A percentile compares a stretch with the other conserved stretches of the same genome.
These are phyloP conservation scores for Chaetomiaceae sp. DNA, from an alignment of 2,329 filamentous ascomycete genomes.

Conservation along the genomic window DNA sequence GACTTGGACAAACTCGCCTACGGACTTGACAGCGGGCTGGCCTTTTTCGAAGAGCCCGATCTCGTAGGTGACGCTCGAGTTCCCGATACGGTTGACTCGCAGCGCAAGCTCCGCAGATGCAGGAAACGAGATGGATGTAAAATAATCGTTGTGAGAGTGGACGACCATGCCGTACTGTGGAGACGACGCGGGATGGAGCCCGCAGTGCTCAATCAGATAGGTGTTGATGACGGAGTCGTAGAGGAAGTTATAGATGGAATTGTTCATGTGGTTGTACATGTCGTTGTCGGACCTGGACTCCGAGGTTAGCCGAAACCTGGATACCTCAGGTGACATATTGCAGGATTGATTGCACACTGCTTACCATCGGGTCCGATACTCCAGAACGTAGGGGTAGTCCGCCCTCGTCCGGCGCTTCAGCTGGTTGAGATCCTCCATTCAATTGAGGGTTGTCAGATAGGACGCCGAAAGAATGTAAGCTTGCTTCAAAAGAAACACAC, in stretches of 20 bases:
- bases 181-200: conserved; percentile 65
- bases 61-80: conserved; percentile 85
- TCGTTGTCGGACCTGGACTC: conserved; percentile 76
- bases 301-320: not conserved
- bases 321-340: no score
- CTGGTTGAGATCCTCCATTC: conserved; percentile 34
- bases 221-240: conserved; percentile 89
- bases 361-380: conserved; percentile 85
- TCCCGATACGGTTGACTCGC: conserved; percentile 77
- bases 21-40: conserved; percentile 69
- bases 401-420: conserved; percentile 60
- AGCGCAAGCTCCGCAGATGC: conserved; percentile 76
- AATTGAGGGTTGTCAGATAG: not conserved
- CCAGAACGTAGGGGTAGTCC: conserved; percentile 74
- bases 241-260: conserved; percentile 78
- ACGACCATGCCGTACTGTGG: conserved; percentile 78
- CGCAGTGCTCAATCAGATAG: conserved; percentile 77
- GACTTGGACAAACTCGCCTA: conserved; percentile 82
- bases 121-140: conserved; percentile 76
- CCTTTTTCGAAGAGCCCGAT: conserved; percentile 79
- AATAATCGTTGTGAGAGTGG: conserved; percentile 80
- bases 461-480: not conserved
- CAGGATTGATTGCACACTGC: conserved; percentile 25
- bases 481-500: no score
- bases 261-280: conserved; percentile 94